Base-by-base conservation (phyloP, 2,329 filamentous ascomycete genomes). In the Paraphaeosphaeria minitans region DNA sequence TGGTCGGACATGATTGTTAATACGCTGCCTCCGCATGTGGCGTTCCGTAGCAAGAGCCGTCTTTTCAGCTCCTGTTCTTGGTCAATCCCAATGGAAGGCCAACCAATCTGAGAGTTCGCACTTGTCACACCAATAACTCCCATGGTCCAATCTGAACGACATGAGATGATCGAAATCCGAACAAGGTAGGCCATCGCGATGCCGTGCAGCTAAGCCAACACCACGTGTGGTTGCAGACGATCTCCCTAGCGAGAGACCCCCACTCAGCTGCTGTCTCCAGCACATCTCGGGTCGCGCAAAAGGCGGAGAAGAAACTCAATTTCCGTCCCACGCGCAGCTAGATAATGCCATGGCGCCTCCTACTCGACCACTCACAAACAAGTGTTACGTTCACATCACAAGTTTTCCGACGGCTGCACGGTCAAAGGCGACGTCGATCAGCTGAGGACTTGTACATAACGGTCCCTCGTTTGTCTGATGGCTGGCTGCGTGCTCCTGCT, bases 251-350 rank as follows among this genome's bases (percentile, higher is more conserved):
- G n/a, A 50, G 24, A 22, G 19, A 10, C 47, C 29, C n/a, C 22
- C 46, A 27, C 16, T 48, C 24, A 22, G 35, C 35, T 37, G 37
- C 7, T 35, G 29, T 27, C 31, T 42, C 19, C n/a, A 42, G 37
- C 14, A 29, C 31, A 27, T 27, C 16, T 43, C 24, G 46, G 46
- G 55, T 52, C 21, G 16, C 55, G 46, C 47, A 56, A 51, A 33
- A 46, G 39, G 45, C 13, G 55, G 55, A 37, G 53, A 49, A 48
- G n/a, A 3, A 6, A 29, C 33, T 45, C 35, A 10, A 46, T 56
- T 12, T 16, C 4, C 48, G 47, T 45, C 46, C 19, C 22, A 16
- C 9, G n/a, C 37, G 37, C 54, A 41, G 12, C 54, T 51, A 46
- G 47, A 56, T 29, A 49, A 43, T 33, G 43, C 45, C 45, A 21